phyloP scores from a whole-genome alignment of 352 stramenopile species.

The Phytophthora cryptogea region DNA sequence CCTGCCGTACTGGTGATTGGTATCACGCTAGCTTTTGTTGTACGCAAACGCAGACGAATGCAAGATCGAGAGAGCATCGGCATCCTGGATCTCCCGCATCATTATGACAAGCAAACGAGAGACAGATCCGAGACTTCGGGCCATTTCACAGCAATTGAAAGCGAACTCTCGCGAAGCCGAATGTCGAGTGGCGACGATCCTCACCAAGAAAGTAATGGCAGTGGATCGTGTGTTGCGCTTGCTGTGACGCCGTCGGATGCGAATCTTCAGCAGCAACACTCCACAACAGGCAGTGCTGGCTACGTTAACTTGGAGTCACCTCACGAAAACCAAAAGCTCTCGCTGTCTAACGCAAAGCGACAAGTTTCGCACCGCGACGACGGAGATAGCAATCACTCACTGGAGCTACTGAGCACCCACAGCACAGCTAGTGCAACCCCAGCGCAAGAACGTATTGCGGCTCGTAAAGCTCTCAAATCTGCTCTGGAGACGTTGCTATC shows the following conservation, averaged over 20 bases:
- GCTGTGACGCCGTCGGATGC: slow-evolving; percentile 14
- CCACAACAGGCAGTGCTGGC: slow-evolving; percentile 2
- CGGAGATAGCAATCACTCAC: slow-evolving; percentile 24
- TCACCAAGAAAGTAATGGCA: slow-evolving; percentile 16
- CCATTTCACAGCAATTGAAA: slow-evolving; percentile 29
- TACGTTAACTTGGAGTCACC: slow-evolving; percentile 15
- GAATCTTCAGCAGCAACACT: not conserved
- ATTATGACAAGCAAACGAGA: slow-evolving; percentile 24
- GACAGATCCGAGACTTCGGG: slow-evolving; percentile 29
- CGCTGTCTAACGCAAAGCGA: slow-evolving; percentile 6
- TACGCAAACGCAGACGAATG: slow-evolving; percentile 23
- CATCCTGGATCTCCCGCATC: slow-evolving; percentile 30
- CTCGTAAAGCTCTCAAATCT: slow-evolving; percentile 21
- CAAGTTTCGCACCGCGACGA: slow-evolving; percentile 6
- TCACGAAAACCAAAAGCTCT: not conserved
- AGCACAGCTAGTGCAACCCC: slow-evolving; percentile 22
- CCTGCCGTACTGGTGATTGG: slow-evolving; percentile 18
- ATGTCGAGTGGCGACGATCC: slow-evolving; percentile 18
- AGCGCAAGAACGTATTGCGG: slow-evolving; percentile 15
- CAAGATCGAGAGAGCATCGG: slow-evolving; percentile 25
- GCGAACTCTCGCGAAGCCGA: slow-evolving; percentile 33
- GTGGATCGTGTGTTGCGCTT: slow-evolving; percentile 20
- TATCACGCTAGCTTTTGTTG: slow-evolving; percentile 18
- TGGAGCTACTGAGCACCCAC: slow-evolving; percentile 21
- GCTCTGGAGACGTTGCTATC: slow-evolving; percentile 31